Percentiles rank a stretch among this genome's conserved stretches.
phyloP scores from a whole-genome alignment of 495 filamentous ascomycete species.

The Penicillium atrosanguineum region DNA sequence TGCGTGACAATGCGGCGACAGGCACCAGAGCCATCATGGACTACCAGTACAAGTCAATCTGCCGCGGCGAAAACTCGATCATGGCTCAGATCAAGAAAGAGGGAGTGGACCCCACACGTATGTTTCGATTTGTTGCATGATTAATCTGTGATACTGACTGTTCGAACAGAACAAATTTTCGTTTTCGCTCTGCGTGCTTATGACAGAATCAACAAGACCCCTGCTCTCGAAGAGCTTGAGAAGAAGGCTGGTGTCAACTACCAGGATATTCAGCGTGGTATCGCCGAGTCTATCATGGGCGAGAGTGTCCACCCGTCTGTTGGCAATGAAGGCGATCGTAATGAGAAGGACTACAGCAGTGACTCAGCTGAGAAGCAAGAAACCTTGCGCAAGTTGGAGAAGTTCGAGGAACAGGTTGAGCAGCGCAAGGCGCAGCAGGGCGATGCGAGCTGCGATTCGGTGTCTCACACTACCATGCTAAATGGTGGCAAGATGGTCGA shows the following conservation, averaged over 20 bases:
- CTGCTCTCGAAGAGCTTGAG: constrained; percentile 65
- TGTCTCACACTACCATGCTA: constrained; percentile 81
- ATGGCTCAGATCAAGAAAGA: constrained; percentile 72
- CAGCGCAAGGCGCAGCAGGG: constrained; percentile 33
- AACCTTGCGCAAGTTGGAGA: constrained; percentile 53
- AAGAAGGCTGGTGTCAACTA: constrained; percentile 78
- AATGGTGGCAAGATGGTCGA: constrained; percentile 61
- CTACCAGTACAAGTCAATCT: constrained; percentile 96
- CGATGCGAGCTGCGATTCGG: constrained; percentile 58
- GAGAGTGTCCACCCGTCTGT: constrained; percentile 62
- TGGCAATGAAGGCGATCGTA: constrained; percentile 49
- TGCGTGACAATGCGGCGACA: constrained; percentile 74
- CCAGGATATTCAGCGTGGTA: constrained; percentile 77
- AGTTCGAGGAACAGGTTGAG: constrained; percentile 60
- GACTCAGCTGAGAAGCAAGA: constrained; percentile 36
- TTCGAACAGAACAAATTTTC: constrained; percentile 65
- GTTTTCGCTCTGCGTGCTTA: constrained; percentile 88
- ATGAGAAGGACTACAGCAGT: constrained; percentile 37
- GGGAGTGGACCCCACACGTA: constrained; percentile 69
- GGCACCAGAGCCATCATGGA: constrained; percentile 97
- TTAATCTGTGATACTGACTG: neutral
- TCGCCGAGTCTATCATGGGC: constrained; percentile 83
- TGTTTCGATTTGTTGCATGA: neutral
- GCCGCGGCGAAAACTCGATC: constrained; percentile 86
- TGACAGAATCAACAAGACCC: constrained; percentile 83